A percentile compares a stretch with the other conserved stretches of the same genome.
Conservation (phyloP, 1,139 yeast genomes). For the Insectozyma bohioensis region DNA sequence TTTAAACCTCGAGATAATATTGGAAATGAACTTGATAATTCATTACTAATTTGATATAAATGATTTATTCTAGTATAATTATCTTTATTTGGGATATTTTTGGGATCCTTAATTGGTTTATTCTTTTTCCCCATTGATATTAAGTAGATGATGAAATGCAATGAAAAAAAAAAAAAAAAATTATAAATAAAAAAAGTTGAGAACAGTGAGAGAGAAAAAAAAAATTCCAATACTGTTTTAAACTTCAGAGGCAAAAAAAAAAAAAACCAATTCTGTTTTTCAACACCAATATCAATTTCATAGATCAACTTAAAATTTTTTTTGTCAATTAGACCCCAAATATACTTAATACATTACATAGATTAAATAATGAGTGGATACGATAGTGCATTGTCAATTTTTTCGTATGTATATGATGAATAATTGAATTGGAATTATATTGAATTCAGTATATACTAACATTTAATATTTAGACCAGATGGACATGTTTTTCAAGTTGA, state of each 20-base stretch:
- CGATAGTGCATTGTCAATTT: conserved; percentile 98
- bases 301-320: conserved; percentile 1
- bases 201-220: no score
- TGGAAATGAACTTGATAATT: conserved; percentile 22
- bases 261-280: conserved; percentile 1
- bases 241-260: conserved; percentile 16
- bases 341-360: no score
- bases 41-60: conserved; percentile 51
- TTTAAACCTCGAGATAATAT: conserved; percentile 50
- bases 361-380: conserved; percentile 93
- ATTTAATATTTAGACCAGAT: conserved; percentile 72
- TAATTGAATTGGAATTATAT: neutral
- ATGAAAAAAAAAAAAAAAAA: conserved; percentile 1
- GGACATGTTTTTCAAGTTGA: conserved; percentile 99
- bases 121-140: conserved; percentile 6
- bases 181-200: no score
- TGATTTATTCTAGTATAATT: conserved; percentile 58
- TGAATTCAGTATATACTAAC: conserved; percentile 20
- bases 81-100: conserved; percentile 51
- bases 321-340: no score
- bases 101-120: conserved; percentile 3
- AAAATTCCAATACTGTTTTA: neutral
- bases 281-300: no score
- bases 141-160: neutral
- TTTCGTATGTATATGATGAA: conserved; percentile 84